Evolutionary conservation across 1,139 yeast genomes (phyloP), one percentile per base, ranked within the genome.

Genomic region (Saccharomycopsis phalli): DNA sequence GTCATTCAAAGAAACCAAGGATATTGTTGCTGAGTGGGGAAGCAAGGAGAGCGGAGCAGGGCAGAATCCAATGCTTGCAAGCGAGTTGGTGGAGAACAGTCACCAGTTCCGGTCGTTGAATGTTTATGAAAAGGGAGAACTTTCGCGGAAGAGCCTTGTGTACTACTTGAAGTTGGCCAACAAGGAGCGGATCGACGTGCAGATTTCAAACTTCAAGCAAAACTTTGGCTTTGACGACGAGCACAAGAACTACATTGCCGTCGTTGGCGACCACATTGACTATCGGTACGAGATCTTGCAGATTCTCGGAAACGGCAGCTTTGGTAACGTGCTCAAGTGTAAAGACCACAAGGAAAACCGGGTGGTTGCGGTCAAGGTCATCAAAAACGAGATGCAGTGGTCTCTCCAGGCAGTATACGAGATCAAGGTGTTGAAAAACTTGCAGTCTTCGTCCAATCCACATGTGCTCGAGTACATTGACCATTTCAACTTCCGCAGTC

Each of bases 401-500:
- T 77, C 86, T 2, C 60, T 81, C 43, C 94, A 84, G 59, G 88
- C 94, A 0, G 71, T 81, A 25, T 73, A 77, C 47, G 95, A 84
- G 54, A 82, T 86, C 22, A 80, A 79, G 50, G 69, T 82, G 55
- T 59, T 86, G 37, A 75, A 74, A 48, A 60, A 63, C 22, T 58
- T 83, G 33, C 17, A 31, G 19, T 52, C 53, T 37, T 68, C 72
- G 34, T 11, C 29, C 14, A 26, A 26, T 10, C 14, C 8, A 4
- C 4, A 11, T 11, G 62, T 81, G 16, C 56, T 84, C 31, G 59
- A 68, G 19, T 81, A 80, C 53, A 58, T 65, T 34, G 81, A 79
- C 38, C 88, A 82, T 58, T 84, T 86, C 60, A 75, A 75, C 51
- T 84, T 84, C 56, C 63, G 95, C 45, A 80, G 86, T 25, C 95